Evolutionary conservation across 148 eudicot genomes (phyloP), one percentile per base, ranked within the genome.

Genomic region (Pharnaceum exiguum): DNA sequence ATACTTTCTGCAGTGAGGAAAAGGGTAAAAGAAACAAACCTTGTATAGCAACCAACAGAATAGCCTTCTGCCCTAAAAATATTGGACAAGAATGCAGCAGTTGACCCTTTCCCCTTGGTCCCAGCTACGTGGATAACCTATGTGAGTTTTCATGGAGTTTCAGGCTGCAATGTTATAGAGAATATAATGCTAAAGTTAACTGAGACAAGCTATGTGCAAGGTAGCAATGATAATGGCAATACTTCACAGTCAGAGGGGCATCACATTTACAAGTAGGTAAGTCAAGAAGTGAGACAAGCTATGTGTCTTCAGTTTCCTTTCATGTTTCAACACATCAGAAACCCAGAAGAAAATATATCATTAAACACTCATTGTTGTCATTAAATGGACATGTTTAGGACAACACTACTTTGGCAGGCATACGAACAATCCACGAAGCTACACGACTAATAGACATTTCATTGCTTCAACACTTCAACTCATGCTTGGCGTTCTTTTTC

Each of bases 81-180:
- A 61, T 77, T 82, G 54, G 96, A 83, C 70, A 93, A 64, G 62
- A 76, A 93, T 30, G 96, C 89, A 81, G 95, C 86, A 49, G 96
- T 85, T 29, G 99, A 93, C 47, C 99, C 99, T 79, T 93, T 93
- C 53, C 99, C 99, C 75, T 89, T 93, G 47, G 99, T 85, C 35
- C 99, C 99, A 73, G 96, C 99, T 63, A 93, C 62, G 51, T 93
- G 99, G 68, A 93, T 67, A n/a, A 84, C 61, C 99, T 93, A 70
- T 39, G 42, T 13, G 16, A 39, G 38, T 17, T 28, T 31, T 51
- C 10, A 38, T 13, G 23, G 47, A 37, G 38, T 59, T 31, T 18
- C 35, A 36, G 28, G 27, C 27, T 38, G 38, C 13, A 47, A 35
- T 18, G 6, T 57, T 19, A 48, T 15, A 37, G 15, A 26, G 0